Conservation (phyloP, 148 eudicot genomes). For the Rhododendron ferrugineum region DNA sequence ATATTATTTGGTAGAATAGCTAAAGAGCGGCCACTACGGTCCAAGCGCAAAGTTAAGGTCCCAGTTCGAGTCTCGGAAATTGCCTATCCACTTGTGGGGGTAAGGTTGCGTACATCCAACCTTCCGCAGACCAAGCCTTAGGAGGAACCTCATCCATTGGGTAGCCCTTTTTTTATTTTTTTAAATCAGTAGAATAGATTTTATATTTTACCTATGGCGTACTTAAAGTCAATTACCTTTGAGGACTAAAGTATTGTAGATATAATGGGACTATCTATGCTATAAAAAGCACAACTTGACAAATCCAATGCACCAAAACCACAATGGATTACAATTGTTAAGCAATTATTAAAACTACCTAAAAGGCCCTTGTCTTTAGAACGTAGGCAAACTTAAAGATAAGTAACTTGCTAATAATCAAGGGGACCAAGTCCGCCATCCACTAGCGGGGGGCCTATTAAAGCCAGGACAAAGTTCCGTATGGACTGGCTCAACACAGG, state of each 20-base stretch:
- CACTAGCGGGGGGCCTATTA: neutral
- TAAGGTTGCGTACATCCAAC: neutral
- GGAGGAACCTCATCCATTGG: no score
- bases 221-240: neutral
- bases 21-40: neutral
- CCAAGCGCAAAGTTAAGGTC: neutral
- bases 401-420: neutral
- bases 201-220: neutral
- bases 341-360: neutral
- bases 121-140: neutral
- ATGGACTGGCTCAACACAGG: neutral
- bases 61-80: neutral
- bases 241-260: neutral
- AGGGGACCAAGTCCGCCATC: neutral
- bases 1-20: no score
- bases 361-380: neutral
- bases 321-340: neutral
- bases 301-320: neutral
- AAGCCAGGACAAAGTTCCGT: neutral
- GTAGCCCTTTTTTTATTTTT: neutral
- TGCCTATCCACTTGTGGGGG: neutral
- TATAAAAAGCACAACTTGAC: neutral
- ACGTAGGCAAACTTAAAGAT: neutral
- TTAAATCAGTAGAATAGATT: neutral
- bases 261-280: neutral